Conservation (phyloP, 192 early-diverging fungal genomes). For the Pilobolus umbonatus region DNA sequence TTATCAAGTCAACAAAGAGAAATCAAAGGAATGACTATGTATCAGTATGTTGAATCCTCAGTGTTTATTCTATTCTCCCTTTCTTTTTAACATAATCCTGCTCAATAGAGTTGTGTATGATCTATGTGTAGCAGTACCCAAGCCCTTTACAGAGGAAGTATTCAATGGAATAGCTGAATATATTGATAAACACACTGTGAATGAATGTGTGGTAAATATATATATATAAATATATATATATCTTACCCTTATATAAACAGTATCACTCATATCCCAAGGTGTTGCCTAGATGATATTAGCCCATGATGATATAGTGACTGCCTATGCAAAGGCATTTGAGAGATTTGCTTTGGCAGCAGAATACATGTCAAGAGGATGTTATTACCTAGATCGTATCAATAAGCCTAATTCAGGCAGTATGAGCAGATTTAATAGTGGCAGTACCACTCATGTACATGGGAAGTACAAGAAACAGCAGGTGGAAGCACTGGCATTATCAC, state of each 20-base stretch:
- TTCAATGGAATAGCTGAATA: constrained; percentile 65
- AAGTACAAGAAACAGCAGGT: constrained; percentile 56
- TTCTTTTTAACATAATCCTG: neutral
- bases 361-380: constrained; percentile 58
- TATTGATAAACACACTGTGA: constrained; percentile 51
- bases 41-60: constrained; percentile 48
- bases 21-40: constrained; percentile 66
- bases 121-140: constrained; percentile 72
- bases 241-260: no score
- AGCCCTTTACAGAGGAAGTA: constrained; percentile 59
- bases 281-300: constrained; percentile 47
- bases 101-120: constrained; percentile 63
- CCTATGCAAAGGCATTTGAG: constrained; percentile 66
- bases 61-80: constrained; percentile 1
- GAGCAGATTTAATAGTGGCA: constrained; percentile 39
- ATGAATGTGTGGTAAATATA: constrained; percentile 43
- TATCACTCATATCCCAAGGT: no score
- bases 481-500: constrained; percentile 62
- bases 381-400: constrained; percentile 66
- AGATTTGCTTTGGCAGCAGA: constrained; percentile 55
- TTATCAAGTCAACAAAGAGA: constrained; percentile 40
- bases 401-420: constrained; percentile 23
- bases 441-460: constrained; percentile 22
- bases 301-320: constrained; percentile 62
- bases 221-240: neutral